Conservation (phyloP, 148 eudicot genomes). For the Bassia scoparia region DNA sequence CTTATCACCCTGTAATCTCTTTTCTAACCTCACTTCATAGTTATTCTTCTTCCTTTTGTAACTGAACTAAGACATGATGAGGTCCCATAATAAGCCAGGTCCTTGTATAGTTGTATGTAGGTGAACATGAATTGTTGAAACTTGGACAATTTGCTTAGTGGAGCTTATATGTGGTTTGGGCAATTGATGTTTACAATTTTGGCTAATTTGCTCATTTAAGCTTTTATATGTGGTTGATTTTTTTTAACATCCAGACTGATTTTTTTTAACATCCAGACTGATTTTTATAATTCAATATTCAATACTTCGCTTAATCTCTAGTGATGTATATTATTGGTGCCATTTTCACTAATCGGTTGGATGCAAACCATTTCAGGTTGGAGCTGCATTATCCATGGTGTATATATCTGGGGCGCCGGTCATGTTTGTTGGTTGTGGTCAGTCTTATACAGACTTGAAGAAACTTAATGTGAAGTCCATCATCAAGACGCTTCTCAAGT, state of each 20-base stretch:
- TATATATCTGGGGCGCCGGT: slow-evolving; percentile 93
- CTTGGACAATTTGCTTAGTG: neutral
- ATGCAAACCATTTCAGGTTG: slow-evolving; percentile 51
- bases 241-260: no score
- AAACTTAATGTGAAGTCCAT: slow-evolving; percentile 92
- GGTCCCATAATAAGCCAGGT: neutral
- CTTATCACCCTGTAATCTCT: no score
- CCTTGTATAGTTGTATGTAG: neutral
- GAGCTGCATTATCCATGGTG: slow-evolving; percentile 97
- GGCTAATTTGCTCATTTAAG: no score
- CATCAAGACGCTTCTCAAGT: slow-evolving; percentile 86
- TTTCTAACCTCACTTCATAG: no score
- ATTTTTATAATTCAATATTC: no score
- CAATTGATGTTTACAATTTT: no score
- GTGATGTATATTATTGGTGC: neutral
- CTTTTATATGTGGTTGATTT: no score
- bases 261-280: no score
- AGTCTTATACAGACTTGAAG: slow-evolving; percentile 84
- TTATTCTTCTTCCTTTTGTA: neutral
- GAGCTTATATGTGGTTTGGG: no score
- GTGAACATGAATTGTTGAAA: neutral
- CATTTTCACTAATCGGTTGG: neutral
- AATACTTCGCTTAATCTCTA: neutral
- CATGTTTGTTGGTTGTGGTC: slow-evolving; percentile 98
- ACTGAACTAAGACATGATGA: neutral